Base-by-base conservation (phyloP, 345 rosid genomes). In the Murraya koenigii region DNA sequence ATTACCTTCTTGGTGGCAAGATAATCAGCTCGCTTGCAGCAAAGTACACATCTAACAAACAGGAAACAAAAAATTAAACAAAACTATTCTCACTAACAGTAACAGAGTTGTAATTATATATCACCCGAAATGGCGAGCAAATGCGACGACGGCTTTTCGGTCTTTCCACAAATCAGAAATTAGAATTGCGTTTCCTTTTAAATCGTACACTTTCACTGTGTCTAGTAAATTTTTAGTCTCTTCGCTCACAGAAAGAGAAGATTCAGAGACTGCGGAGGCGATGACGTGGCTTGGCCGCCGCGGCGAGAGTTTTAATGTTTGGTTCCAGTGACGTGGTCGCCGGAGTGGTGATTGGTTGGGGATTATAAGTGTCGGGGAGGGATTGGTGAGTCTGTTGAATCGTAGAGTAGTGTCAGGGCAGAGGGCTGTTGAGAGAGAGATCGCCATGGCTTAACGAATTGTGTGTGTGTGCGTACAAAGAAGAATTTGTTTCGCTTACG, bases 51-150 rank as follows among this genome's bases (percentile, higher is more conserved):
- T 80, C 98, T 95, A 44, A 80, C 41, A 23, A 54, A 44, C 35
- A 39, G 64, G 49, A 0, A 20, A 68, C 15, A 8, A 30, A 60
- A 77, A 64, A 30, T 23, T 14, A 44, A 20, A 22, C 36, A 44
- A 3, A 30, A 54, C 1, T 32, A 33, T 25, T 15, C 35, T 4
- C 25, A 5, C 75, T 13, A 44, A 71, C 23, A 38, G n/a, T 39
- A 25, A 69, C 38, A 22, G 0, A 26, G 23, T 38, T 38, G 32
- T 8, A 20, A 20, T 47, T 59, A 30, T 13, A 44, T 10, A 62
- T 81, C 76, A 92, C 97, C 97, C 98, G 71, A 95, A 95, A 82
- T 93, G 99, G 82, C 98, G 97, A 78, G 97, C 96, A 81, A 93
- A 93, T 2, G 98, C 98, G 44, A 95, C 87, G 69, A 92, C 93